A percentile compares a stretch with the other conserved stretches of the same genome.
Evolutionary conservation across 768 basidiomycete genomes (phyloP).

Genomic region (Lepiota venenata): DNA sequence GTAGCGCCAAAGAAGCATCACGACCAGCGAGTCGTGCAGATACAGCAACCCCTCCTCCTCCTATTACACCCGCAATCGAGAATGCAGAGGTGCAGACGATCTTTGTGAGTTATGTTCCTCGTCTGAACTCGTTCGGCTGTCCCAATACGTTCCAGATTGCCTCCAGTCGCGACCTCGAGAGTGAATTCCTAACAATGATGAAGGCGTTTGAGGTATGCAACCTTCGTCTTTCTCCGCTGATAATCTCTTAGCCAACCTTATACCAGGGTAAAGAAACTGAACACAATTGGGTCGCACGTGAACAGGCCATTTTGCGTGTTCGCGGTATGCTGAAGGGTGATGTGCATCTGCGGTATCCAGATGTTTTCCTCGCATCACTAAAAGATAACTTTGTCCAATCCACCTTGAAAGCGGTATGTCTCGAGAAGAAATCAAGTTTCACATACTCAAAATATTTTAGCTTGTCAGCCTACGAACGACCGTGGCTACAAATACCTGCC

Average conservation of each 20-base stretch:
- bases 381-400: constrained; percentile 79
- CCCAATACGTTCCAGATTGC: constrained; percentile 56
- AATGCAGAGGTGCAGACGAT: constrained; percentile 53
- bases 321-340: constrained; percentile 91
- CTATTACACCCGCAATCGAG: constrained; percentile 27
- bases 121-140: not conserved
- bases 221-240: not conserved
- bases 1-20: constrained; percentile 38
- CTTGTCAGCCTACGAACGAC: constrained; percentile 89
- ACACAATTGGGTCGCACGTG: constrained; percentile 89
- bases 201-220: constrained; percentile 74
- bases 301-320: constrained; percentile 71
- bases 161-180: constrained; percentile 79
- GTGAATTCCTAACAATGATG: constrained; percentile 77
- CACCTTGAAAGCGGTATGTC: constrained; percentile 78
- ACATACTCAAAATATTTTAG: constrained; percentile 35
- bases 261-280: constrained; percentile 92
- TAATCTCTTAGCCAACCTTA: constrained; percentile 3
- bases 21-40: constrained; percentile 64
- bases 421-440: not conserved
- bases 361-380: constrained; percentile 70
- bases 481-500: constrained; percentile 74
- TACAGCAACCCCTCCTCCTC: constrained; percentile 39
- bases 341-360: constrained; percentile 68
- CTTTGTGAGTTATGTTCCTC: constrained; percentile 49